Evolutionary conservation across 106 monocot genomes (phyloP).

Genomic region (Platanthera zijinensis): DNA sequence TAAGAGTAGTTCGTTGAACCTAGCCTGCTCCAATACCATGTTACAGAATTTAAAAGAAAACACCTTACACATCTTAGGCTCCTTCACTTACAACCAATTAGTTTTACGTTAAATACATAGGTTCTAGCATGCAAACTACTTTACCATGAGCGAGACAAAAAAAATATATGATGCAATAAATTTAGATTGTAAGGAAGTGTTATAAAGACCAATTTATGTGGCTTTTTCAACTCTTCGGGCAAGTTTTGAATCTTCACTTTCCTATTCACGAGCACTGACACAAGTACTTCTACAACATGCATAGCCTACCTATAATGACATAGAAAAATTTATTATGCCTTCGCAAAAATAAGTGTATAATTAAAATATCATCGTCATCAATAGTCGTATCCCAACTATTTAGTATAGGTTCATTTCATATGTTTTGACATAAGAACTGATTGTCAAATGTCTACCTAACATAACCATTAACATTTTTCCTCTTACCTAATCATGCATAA

Average conservation of each 20-base stretch:
- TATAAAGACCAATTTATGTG: not conserved
- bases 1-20: too few species aligned
- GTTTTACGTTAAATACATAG: too few species aligned
- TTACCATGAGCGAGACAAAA: not conserved
- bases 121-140: not conserved
- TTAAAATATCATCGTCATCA: not conserved
- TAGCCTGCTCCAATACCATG: too few species aligned
- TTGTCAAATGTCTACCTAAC: too few species aligned
- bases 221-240: not conserved
- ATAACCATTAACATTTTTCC: too few species aligned
- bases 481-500: too few species aligned
- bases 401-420: too few species aligned
- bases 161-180: not conserved
- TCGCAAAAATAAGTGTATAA: not conserved
- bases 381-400: too few species aligned
- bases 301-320: not conserved
- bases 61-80: too few species aligned
- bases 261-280: not conserved
- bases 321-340: not conserved
- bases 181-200: not conserved
- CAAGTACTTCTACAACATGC: not conserved
- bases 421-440: too few species aligned
- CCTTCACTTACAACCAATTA: too few species aligned
- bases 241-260: not conserved
- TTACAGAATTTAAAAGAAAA: too few species aligned